Percentiles rank a stretch among this genome's conserved stretches.
These are phyloP conservation scores for Penicillium goetzii DNA, from an alignment of 495 filamentous ascomycete genomes.

Conservation along the genomic window DNA sequence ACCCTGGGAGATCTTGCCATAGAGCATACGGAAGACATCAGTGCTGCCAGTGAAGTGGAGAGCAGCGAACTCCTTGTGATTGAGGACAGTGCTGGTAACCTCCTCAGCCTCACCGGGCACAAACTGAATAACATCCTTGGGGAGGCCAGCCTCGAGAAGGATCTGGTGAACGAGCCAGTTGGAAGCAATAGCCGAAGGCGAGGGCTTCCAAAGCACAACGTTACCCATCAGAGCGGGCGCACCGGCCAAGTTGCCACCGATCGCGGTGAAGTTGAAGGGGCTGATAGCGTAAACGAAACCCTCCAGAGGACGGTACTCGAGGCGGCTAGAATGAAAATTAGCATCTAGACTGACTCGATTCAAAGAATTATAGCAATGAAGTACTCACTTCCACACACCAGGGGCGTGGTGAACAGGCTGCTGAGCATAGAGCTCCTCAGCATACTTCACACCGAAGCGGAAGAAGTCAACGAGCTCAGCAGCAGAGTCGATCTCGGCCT, in stretches of 20 bases:
- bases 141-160: conserved; percentile 79
- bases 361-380: no score
- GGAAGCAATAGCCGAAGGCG: conserved; percentile 72
- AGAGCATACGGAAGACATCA: conserved; percentile 78
- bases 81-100: conserved; percentile 72
- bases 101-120: conserved; percentile 78
- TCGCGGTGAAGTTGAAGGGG: conserved; percentile 90
- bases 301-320: conserved; percentile 81
- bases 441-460: conserved; percentile 82
- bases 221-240: conserved; percentile 81
- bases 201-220: conserved; percentile 88
- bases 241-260: conserved; percentile 77
- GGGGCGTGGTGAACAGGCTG: conserved; percentile 77
- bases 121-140: conserved; percentile 80
- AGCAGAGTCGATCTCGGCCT: conserved; percentile 94
- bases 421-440: conserved; percentile 82
- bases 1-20: conserved; percentile 73
- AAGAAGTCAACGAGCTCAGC: conserved; percentile 92
- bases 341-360: not conserved
- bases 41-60: conserved; percentile 86
- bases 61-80: conserved; percentile 71
- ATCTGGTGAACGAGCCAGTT: conserved; percentile 84
- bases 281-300: conserved; percentile 86
- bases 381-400: conserved; percentile 73
- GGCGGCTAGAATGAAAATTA: conserved; percentile 48